Evolutionary conservation across 352 stramenopile species (phyloP).

Genomic region (Globisporangium yorkense): DNA sequence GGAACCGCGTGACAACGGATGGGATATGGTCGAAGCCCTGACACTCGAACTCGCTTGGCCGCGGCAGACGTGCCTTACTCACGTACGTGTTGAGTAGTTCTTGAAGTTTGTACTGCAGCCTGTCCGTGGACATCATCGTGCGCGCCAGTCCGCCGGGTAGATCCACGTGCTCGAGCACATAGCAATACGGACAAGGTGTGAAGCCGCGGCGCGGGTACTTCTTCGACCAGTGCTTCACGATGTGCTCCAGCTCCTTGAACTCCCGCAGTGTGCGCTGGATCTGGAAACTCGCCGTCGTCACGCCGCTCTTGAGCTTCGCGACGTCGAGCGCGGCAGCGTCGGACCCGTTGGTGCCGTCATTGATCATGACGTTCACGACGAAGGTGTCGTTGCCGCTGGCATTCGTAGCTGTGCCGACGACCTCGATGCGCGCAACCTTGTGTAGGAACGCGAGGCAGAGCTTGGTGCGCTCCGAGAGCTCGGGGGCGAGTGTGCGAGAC

Average conservation of each 20-base stretch:
- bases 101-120: not conserved
- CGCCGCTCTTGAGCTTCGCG: not conserved
- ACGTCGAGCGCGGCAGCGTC: not conserved
- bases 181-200: constrained; percentile 3
- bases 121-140: constrained; percentile 3
- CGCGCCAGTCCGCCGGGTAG: constrained; percentile 2
- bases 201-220: not conserved
- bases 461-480: not conserved
- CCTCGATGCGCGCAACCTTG: not conserved
- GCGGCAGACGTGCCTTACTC: constrained; percentile 4
- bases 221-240: constrained; percentile 3
- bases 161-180: not conserved
- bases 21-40: constrained; percentile 12
- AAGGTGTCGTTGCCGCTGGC: not conserved
- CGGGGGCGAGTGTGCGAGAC: not conserved
- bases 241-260: constrained; percentile 8
- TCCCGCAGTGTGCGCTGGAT: constrained; percentile 9
- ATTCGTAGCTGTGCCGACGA: not conserved
- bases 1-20: constrained; percentile 10
- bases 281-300: constrained; percentile 5
- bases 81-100: constrained; percentile 2
- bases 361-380: not conserved
- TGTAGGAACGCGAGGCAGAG: not conserved
- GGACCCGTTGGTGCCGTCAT: too few relatives aligned
- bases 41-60: constrained; percentile 1